Conservation (phyloP, 345 rosid species). For the Eucalyptus pauciflora region DNA sequence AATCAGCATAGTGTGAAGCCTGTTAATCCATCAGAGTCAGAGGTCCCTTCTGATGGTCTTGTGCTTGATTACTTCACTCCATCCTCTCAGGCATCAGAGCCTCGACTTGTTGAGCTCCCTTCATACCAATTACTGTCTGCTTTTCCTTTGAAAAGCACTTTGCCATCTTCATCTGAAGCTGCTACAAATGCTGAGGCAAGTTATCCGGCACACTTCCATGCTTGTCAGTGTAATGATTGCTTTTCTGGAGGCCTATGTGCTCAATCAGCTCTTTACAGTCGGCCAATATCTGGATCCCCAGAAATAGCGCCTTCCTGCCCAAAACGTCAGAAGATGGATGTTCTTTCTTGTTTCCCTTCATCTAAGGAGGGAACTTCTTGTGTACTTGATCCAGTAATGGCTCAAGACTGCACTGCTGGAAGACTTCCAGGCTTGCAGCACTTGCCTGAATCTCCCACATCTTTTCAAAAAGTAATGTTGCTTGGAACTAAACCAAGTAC, state of each 20-base stretch:
- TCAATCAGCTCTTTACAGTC: not conserved
- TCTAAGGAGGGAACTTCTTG: not conserved
- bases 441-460: slow-evolving; percentile 14
- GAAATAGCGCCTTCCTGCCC: not conserved
- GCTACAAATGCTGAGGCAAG: not conserved
- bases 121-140: not conserved
- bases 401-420: slow-evolving; percentile 1
- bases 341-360: not conserved
- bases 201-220: not conserved
- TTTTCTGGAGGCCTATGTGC: not conserved
- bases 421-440: slow-evolving; percentile 13
- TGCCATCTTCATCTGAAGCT: not conserved
- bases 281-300: not conserved
- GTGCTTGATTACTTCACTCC: not conserved
- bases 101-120: not conserved
- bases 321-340: slow-evolving; percentile 4
- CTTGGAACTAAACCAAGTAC: not conserved
- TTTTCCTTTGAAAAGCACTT: not conserved
- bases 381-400: not conserved
- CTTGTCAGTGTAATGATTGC: not conserved
- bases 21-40: not conserved
- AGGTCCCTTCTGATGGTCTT: not conserved
- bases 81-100: not conserved
- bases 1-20: not conserved
- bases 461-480: not conserved